phyloP scores from a whole-genome alignment of 345 rosid species.

The Hypericum androsaemum region DNA sequence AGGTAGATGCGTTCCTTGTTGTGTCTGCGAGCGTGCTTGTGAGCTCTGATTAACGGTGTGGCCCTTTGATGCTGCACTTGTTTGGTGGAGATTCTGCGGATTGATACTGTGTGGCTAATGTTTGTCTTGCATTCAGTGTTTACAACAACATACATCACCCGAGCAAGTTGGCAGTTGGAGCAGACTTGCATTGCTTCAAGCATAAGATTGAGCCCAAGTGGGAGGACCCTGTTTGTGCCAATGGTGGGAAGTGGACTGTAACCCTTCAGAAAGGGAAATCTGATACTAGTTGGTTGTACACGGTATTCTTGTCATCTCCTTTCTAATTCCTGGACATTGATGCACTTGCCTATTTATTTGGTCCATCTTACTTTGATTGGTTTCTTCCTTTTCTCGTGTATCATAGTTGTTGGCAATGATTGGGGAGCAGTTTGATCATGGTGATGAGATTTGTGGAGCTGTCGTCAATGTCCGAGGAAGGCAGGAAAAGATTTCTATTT shows the following conservation, averaged over 20 bases:
- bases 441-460: slow-evolving; percentile 93
- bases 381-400: neutral
- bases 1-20: too few species aligned
- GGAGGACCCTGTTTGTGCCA: slow-evolving; percentile 94
- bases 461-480: slow-evolving; percentile 58
- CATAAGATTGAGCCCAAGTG: slow-evolving; percentile 80
- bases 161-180: slow-evolving; percentile 49
- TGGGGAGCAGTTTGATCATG: slow-evolving; percentile 88
- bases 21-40: too few species aligned
- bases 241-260: slow-evolving; percentile 93
- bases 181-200: slow-evolving; percentile 87
- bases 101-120: neutral
- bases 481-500: slow-evolving; percentile 63
- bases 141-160: slow-evolving; percentile 72
- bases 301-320: slow-evolving; percentile 31
- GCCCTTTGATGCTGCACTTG: too few species aligned
- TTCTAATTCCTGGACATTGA: too few species aligned
- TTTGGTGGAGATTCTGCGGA: neutral
- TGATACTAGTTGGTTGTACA: slow-evolving; percentile 68
- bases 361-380: too few species aligned
- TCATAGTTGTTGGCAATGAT: slow-evolving; percentile 53
- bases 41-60: too few species aligned
- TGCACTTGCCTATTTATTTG: too few species aligned
- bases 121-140: slow-evolving; percentile 36
- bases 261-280: slow-evolving; percentile 39